These are phyloP conservation scores for Cytidiella melzeri DNA, from an alignment of 768 basidiomycete species.

Conservation along the genomic window DNA sequence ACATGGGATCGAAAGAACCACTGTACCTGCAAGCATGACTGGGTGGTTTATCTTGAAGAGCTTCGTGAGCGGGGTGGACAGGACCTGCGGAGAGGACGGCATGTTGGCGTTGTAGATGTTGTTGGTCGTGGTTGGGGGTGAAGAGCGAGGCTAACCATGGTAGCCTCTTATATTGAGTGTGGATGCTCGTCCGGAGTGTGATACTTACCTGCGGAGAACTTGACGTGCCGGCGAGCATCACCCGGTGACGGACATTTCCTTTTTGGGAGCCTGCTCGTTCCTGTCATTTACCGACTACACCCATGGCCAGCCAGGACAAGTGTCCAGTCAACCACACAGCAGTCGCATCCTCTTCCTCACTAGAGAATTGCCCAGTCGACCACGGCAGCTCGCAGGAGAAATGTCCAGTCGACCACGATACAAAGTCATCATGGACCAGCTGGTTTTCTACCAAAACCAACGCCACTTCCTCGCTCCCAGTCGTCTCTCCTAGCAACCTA, in stretches of 20 bases:
- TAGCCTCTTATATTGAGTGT: too few species aligned
- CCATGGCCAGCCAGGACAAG: constrained; percentile 10
- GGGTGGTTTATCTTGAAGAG: constrained; percentile 79
- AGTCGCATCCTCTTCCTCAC: background rate
- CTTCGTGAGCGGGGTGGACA: constrained; percentile 68
- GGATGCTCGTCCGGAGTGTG: too few species aligned
- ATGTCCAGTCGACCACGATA: constrained; percentile 65
- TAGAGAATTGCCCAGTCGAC: constrained; percentile 28
- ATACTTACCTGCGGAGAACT: too few species aligned
- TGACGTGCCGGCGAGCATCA: too few species aligned
- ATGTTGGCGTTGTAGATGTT: too few species aligned
- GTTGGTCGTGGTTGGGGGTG: too few species aligned
- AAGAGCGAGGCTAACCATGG: too few species aligned
- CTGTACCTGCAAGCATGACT: constrained; percentile 69
- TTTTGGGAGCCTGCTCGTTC: too few species aligned
- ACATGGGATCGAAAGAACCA: background rate
- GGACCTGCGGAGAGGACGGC: constrained; percentile 60
- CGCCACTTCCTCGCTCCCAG: constrained; percentile 16
- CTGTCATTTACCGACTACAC: background rate
- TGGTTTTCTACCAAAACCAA: constrained; percentile 12
- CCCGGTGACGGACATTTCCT: too few species aligned
- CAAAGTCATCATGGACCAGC: constrained; percentile 31
- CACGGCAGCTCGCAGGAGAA: constrained; percentile 19
- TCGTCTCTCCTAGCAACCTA: constrained; percentile 20
- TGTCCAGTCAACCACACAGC: constrained; percentile 13